Evolutionary conservation across 2,329 filamentous ascomycete genomes (phyloP), one percentile per base, ranked within the genome.

Genomic region (Alternaria postmessia): DNA sequence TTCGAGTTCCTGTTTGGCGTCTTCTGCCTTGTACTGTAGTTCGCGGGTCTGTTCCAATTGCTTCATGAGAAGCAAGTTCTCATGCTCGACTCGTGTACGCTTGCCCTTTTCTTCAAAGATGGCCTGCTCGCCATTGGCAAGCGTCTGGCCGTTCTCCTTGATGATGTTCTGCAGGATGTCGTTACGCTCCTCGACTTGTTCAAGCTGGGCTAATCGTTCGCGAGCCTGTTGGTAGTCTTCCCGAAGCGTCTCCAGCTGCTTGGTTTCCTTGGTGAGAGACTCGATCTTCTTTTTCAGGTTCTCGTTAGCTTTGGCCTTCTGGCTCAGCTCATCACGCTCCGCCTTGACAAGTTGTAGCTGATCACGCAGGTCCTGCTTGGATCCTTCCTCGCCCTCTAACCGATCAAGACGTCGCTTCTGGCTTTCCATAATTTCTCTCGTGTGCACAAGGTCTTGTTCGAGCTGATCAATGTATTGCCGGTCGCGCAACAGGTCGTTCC

Each of bases 231-330:
- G 80, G 30, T 84, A 74, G 57, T 84, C 81, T 64, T 82, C 78
- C 8, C 80, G 77, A 1, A 84, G 68, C 4, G 75, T 70, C 20
- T 79, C 78, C 26, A 81, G 75, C 11, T 74, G 75, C 57, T 81
- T 82, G 20, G 82, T 81, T 59, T 83, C 79, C 51, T 84, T 82
- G 42, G 82, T 81, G 42, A 85, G 69, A 4, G 80, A 75, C 61
- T 84, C 81, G 30, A 85, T 84, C 74, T 85, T 85, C 77, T 84
- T 84, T 68, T 81, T 83, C 22, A 85, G 78, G 58, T 85, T 85
- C 66, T 85, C 83, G 57, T 83, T 84, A 22, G 82, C 82, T 59
- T 83, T 83, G 26, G 81, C 77, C 61, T 81, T 83, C 60, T 83
- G 81, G 32, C 72, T 75, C 22, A 84, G 73, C 53, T 84, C 83